Evolutionary conservation across 371 early-diverging fungal genomes (phyloP).

Genomic region (Parasitella parasitica): DNA sequence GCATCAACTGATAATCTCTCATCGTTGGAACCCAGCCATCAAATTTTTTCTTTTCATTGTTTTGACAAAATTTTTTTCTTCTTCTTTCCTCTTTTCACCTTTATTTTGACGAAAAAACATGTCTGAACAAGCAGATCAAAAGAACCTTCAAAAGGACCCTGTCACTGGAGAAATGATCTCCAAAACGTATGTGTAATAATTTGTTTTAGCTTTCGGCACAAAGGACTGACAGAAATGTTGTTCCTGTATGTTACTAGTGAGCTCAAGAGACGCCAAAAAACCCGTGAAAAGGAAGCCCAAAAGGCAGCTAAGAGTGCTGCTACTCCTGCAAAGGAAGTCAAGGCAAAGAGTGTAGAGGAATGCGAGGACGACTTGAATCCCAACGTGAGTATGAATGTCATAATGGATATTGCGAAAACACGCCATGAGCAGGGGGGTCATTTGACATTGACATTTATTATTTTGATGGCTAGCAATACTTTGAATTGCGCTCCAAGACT

Average conservation of each 20-base stretch:
- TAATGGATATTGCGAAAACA: background rate
- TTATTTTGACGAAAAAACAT: background rate
- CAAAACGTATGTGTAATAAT: slow-evolving; percentile 72
- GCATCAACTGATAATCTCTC: background rate
- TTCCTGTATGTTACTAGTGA: slow-evolving; percentile 58
- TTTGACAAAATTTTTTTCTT: slow-evolving; percentile 3
- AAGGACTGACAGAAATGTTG: background rate
- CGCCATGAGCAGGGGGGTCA: background rate
- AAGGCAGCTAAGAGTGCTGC: slow-evolving; percentile 66
- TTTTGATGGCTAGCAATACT: slow-evolving; percentile 76
- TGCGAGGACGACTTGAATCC: slow-evolving; percentile 86
- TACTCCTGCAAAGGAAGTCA: slow-evolving; percentile 58
- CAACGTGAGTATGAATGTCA: slow-evolving; percentile 57
- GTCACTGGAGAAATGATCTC: slow-evolving; percentile 95
- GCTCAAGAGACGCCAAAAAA: slow-evolving; percentile 91
- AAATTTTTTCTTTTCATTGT: background rate
- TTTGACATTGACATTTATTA: background rate
- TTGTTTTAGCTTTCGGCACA: background rate
- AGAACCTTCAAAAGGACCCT: slow-evolving; percentile 80
- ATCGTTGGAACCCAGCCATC: background rate
- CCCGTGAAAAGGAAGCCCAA: slow-evolving; percentile 81
- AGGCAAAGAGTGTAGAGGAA: slow-evolving; percentile 63
- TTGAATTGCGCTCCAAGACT: slow-evolving; percentile 90
- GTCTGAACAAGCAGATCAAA: slow-evolving; percentile 45
- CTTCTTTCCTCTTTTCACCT: background rate